These are phyloP conservation scores for Coniochaeta hoffmannii DNA, from an alignment of 2,329 filamentous ascomycete species.

Conservation along the genomic window DNA sequence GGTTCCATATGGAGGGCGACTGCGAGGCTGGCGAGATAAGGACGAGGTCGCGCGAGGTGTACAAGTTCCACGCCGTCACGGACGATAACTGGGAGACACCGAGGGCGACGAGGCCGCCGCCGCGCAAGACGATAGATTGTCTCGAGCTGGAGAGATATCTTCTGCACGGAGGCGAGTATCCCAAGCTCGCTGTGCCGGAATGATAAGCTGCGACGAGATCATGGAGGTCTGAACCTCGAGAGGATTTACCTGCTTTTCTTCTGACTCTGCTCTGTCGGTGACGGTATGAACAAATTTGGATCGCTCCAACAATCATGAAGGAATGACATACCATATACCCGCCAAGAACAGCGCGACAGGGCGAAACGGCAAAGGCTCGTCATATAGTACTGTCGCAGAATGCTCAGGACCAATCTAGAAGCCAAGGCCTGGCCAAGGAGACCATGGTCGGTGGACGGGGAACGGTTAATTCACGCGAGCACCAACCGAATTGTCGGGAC, in stretches of 20 bases:
- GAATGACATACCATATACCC: background rate
- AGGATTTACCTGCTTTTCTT: background rate
- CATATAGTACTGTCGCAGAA: background rate
- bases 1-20: constrained; percentile 37
- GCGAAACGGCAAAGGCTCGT: background rate
- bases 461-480: background rate
- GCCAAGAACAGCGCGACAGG: background rate
- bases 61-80: constrained; percentile 32
- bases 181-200: constrained; percentile 11
- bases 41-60: constrained; percentile 29
- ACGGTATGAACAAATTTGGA: background rate
- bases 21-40: constrained; percentile 32
- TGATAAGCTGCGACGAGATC: background rate
- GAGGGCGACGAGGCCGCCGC: constrained; percentile 18
- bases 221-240: background rate
- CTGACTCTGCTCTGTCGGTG: background rate
- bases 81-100: constrained; percentile 30
- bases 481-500: background rate
- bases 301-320: background rate
- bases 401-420: background rate
- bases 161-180: constrained; percentile 29
- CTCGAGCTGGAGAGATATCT: constrained; percentile 32
- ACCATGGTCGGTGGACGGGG: background rate
- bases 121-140: constrained; percentile 26
- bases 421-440: background rate